phyloP scores from a whole-genome alignment of 1,284 basidiomycete species.

The Cutaneotrichosporon arboriforme region DNA sequence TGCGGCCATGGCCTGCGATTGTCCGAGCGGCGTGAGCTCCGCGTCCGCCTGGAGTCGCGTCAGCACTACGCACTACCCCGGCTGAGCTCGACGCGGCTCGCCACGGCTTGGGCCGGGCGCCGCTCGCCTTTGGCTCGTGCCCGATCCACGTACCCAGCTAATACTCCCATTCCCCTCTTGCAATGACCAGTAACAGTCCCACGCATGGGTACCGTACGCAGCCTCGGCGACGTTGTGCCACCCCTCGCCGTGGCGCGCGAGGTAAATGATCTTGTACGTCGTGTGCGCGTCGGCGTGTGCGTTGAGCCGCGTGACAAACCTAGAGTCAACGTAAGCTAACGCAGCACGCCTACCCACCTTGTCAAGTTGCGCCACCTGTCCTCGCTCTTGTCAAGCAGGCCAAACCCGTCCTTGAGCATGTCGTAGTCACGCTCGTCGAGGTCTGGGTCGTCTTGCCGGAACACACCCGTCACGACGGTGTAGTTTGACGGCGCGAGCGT shows the following conservation, averaged over 20 bases:
- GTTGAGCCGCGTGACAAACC: constrained; percentile 29
- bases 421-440: constrained; percentile 27
- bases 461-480: constrained; percentile 23
- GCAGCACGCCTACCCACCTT: constrained; percentile 10
- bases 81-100: too few relatives aligned
- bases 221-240: constrained; percentile 33
- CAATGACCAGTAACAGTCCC: constrained; percentile 37
- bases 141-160: constrained; percentile 20
- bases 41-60: constrained; percentile 39
- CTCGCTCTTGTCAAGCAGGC: constrained; percentile 32
- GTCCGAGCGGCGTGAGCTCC: constrained; percentile 26
- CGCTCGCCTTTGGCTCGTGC: neutral
- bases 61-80: too few relatives aligned
- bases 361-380: constrained; percentile 24
- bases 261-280: constrained; percentile 41
- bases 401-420: constrained; percentile 31
- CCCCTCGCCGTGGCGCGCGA: constrained; percentile 47
- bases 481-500: constrained; percentile 24
- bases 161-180: constrained; percentile 30
- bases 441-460: constrained; percentile 16
- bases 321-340: constrained; percentile 2
- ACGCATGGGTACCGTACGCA: constrained; percentile 37
- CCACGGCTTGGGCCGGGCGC: too few relatives aligned
- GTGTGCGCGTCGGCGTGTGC: constrained; percentile 24
- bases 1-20: constrained; percentile 24